Conservation (phyloP, 768 basidiomycete genomes). For the Podaxis sp. region DNA sequence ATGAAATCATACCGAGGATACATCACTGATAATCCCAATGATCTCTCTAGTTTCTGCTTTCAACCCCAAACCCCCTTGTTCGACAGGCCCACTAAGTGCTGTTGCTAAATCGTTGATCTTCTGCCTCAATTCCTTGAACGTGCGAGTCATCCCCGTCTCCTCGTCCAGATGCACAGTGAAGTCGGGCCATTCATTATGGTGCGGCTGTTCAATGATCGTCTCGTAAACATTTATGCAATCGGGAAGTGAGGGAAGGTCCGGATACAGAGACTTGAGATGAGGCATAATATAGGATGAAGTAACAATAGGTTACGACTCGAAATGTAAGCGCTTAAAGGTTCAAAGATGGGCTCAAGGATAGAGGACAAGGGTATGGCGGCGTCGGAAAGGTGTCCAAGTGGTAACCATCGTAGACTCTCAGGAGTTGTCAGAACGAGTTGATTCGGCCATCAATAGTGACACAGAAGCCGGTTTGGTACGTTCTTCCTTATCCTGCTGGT, state of each 20-base stretch:
- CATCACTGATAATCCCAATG: slow-evolving; percentile 68
- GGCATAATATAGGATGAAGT: slow-evolving; percentile 35
- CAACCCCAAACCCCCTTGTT: slow-evolving; percentile 57
- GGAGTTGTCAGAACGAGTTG: too few relatives aligned
- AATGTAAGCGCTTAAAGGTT: too few relatives aligned
- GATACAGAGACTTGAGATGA: slow-evolving; percentile 54
- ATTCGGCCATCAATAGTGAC: too few relatives aligned
- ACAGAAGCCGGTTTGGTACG: too few relatives aligned
- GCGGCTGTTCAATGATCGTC: slow-evolving; percentile 51
- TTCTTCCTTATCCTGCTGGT: too few relatives aligned
- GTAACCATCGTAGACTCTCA: too few relatives aligned
- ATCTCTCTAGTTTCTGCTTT: slow-evolving; percentile 47
- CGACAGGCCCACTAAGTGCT: slow-evolving; percentile 43
- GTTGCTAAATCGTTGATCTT: slow-evolving; percentile 55
- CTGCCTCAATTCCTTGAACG: slow-evolving; percentile 49
- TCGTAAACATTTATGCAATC: slow-evolving; percentile 60
- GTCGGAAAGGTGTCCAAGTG: too few relatives aligned
- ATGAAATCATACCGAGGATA: slow-evolving; percentile 51
- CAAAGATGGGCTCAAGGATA: too few relatives aligned
- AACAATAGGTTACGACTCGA: too few relatives aligned
- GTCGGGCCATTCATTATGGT: slow-evolving; percentile 53
- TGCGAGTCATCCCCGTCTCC: slow-evolving; percentile 43
- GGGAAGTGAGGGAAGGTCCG: slow-evolving; percentile 40
- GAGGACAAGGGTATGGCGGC: too few relatives aligned
- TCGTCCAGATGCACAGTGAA: slow-evolving; percentile 56